Base-by-base conservation (phyloP, 441 rosid genomes). In the Brassica balearica region DNA sequence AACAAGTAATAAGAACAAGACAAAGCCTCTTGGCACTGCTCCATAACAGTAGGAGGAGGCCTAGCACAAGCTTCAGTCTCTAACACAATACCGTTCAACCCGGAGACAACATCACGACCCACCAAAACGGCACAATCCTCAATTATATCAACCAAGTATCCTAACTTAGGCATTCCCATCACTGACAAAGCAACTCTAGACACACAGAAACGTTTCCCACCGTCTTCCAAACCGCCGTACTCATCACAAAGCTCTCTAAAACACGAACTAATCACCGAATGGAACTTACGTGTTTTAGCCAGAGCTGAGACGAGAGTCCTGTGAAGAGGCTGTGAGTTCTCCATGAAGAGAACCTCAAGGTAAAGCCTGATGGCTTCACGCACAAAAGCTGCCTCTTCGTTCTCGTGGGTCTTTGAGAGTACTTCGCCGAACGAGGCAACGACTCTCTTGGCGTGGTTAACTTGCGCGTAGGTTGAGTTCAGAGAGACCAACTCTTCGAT, bases 21-120 rank as follows among this genome's bases (percentile, higher is more conserved):
- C 85, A 93, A 73, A 71, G 93, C 91, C 80, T 93, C 99, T 80
- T 96, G 97, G 74, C 96, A 92, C 77, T 96, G 98, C 92, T 96
- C 98, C 96, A 96, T 84, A 25, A 89, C 96, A 82, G 86, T 79
- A 19, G 99, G 98, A 69, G 99, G 92, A 48, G 96, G 95, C 82
- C 98, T 87, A 75, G 90, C 93, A 83, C 80, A 82, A 80, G 81
- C 88, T 69, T 85, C 80, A 36, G 83, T 82, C 83, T 91, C 96
- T 51, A 68, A 84, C 71, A 96, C 80, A 6, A 93, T 91, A 71
- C 85, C 78, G 34, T 87, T 84, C 84, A 96, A 74, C 72, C 97
- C 99, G 17, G 80, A 81, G 87, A 92, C 91, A 6, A 85, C 76
- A 87, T 92, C 97, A 84, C 83, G n/a, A 82, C 88, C 90, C 59